Conservation (phyloP, 805 yeast genomes). For the Monosporozyma solicola region DNA sequence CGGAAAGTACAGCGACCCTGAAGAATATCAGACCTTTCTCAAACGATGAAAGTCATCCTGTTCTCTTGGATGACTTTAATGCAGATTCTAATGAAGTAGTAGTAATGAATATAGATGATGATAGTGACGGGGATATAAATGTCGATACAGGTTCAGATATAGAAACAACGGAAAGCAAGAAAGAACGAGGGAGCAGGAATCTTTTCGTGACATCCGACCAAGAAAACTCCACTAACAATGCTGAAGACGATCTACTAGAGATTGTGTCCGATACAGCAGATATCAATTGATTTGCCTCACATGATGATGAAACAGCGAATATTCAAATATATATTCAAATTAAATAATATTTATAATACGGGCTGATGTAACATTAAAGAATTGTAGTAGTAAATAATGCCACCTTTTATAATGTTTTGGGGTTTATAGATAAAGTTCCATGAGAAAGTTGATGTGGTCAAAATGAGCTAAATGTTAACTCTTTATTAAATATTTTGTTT, state of each 20-base stretch:
- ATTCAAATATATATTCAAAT: not conserved
- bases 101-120: slow-evolving; percentile 21
- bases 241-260: slow-evolving; percentile 13
- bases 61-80: slow-evolving; percentile 23
- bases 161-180: not conserved
- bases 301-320: not conserved
- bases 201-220: not conserved
- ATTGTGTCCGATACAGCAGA: slow-evolving; percentile 8
- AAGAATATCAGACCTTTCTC: slow-evolving; percentile 24
- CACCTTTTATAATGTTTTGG: no score
- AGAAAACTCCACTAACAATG: slow-evolving; percentile 2
- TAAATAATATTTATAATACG: not conserved
- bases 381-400: not conserved
- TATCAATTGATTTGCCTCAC: not conserved
- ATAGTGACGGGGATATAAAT: slow-evolving; percentile 14
- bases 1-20: slow-evolving; percentile 27
- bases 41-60: slow-evolving; percentile 26
- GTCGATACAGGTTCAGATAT: slow-evolving; percentile 3
- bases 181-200: not conserved
- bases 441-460: no score
- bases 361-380: not conserved
- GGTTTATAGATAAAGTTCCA: no score
- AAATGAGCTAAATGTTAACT: no score
- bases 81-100: slow-evolving; percentile 10
- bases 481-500: no score